A percentile compares a stretch with the other conserved stretches of the same genome.
Conservation (phyloP, 257 asterid genomes). For the Solanum habrochaites region DNA sequence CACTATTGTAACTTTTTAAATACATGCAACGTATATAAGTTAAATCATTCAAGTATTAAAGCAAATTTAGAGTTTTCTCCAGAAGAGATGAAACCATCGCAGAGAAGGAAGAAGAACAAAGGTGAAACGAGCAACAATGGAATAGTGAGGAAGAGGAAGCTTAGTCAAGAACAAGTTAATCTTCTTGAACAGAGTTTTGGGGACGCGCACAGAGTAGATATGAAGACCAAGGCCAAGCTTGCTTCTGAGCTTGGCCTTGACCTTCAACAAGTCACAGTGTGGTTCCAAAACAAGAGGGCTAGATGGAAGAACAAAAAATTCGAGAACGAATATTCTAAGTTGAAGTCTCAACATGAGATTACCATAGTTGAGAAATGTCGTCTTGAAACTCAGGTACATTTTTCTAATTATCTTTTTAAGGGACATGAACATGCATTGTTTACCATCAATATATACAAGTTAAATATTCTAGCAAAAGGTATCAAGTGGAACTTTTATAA, state of each 20-base stretch:
- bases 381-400: constrained; percentile 55
- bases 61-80: not conserved
- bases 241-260: constrained; percentile 15
- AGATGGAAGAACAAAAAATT: constrained; percentile 10
- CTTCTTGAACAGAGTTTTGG: constrained; percentile 25
- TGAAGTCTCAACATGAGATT: constrained; percentile 34
- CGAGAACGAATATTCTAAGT: constrained; percentile 2
- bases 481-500: not conserved
- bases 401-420: not conserved
- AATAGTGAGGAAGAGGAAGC: constrained; percentile 5
- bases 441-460: not conserved
- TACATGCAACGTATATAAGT: not conserved
- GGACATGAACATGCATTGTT: not conserved
- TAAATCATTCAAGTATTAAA: not conserved
- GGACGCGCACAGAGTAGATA: constrained; percentile 21
- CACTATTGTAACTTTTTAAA: not conserved
- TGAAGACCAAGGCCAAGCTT: constrained; percentile 7
- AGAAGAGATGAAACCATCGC: constrained; percentile 15
- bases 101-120: constrained; percentile 28
- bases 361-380: constrained; percentile 45
- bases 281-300: constrained; percentile 14
- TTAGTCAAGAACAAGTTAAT: constrained; percentile 9
- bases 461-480: not conserved
- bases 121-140: constrained; percentile 4
- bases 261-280: constrained; percentile 9